Conservation (phyloP, 116 monocot species). For the Trichopus zeylanicus region DNA sequence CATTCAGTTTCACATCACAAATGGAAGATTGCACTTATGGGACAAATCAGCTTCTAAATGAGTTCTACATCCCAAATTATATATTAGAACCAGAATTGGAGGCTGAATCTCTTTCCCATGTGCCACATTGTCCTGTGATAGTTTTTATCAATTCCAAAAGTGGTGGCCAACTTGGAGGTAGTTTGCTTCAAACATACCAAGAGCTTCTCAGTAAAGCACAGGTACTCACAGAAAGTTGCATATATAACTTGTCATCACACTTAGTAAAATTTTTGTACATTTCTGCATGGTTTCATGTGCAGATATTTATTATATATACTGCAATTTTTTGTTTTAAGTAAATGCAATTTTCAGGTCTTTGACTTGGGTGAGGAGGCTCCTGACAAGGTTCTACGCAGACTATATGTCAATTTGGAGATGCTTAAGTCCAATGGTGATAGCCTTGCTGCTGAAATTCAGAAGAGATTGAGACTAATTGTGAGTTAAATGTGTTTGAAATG, state of each 20-base stretch:
- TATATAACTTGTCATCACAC: neutral
- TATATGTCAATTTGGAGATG: slow-evolving; percentile 77
- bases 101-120: neutral
- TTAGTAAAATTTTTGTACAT: neutral
- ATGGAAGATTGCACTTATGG: slow-evolving; percentile 3
- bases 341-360: slow-evolving; percentile 47
- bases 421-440: slow-evolving; percentile 51
- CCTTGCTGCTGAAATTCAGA: slow-evolving; percentile 53
- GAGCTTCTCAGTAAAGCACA: slow-evolving; percentile 59
- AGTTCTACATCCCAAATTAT: slow-evolving; percentile 73
- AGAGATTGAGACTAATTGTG: slow-evolving; percentile 73
- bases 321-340: too few species aligned
- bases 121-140: slow-evolving; percentile 68
- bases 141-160: slow-evolving; percentile 95
- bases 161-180: slow-evolving; percentile 89
- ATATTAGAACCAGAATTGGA: slow-evolving; percentile 40
- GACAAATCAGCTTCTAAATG: slow-evolving; percentile 16
- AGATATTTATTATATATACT: neutral
- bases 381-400: slow-evolving; percentile 69
- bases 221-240: slow-evolving; percentile 22
- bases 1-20: neutral
- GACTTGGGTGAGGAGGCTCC: slow-evolving; percentile 87
- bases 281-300: neutral
- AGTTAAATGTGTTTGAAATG: slow-evolving; percentile 20
- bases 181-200: slow-evolving; percentile 62